Evolutionary conservation across 306 rosid genomes (phyloP).

Genomic region (Malus sylvestris): DNA sequence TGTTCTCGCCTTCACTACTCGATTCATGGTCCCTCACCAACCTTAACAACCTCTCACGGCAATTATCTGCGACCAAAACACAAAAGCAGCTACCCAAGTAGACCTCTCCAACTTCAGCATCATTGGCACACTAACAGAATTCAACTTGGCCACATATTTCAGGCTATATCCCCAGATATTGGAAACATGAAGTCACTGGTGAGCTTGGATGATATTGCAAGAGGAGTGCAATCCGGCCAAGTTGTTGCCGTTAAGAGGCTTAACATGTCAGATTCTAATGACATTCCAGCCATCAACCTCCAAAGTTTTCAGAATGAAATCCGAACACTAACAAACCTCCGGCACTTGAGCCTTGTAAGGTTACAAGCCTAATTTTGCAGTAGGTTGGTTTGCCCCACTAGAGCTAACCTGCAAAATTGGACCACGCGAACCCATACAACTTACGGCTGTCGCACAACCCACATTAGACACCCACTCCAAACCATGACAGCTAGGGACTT

Average conservation of each 20-base stretch:
- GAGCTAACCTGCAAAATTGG: background rate
- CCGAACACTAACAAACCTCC: no score
- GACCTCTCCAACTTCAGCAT: constrained; percentile 18
- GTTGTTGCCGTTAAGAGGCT: no score
- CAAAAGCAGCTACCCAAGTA: constrained; percentile 25
- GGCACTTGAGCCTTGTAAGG: background rate
- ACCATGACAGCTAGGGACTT: background rate
- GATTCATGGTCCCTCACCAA: constrained; percentile 49
- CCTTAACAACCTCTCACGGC: constrained; percentile 35
- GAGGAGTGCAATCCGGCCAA: background rate
- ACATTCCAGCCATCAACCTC: no score
- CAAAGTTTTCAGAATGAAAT: no score
- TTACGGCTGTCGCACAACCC: background rate
- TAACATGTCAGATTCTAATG: no score
- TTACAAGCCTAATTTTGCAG: background rate
- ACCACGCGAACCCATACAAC: background rate
- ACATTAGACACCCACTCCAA: background rate
- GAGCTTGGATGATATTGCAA: no score
- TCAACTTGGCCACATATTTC: constrained; percentile 32
- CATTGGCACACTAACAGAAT: constrained; percentile 19
- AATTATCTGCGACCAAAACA: constrained; percentile 31
- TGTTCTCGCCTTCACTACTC: constrained; percentile 17
- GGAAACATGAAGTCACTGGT: constrained; percentile 32
- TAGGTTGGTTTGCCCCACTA: background rate
- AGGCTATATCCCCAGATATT: constrained; percentile 38